Percentiles rank a stretch among this genome's conserved stretches.
Conservation (phyloP, 2,329 filamentous ascomycete species). For the Stagonosporopsis rhizophila region DNA sequence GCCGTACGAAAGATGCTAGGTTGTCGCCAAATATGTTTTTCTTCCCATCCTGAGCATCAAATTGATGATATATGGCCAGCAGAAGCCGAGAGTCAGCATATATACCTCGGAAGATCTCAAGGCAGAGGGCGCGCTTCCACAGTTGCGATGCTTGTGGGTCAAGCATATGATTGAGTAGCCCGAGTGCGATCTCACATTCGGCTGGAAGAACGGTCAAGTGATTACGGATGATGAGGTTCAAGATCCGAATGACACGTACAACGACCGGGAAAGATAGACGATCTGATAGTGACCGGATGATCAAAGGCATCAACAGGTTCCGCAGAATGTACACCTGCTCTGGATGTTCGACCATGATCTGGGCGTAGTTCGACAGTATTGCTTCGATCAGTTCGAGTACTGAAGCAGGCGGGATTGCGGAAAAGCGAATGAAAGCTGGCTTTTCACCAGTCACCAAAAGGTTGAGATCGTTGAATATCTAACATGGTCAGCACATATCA, state of each 20-base stretch:
- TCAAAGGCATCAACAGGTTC: constrained; percentile 79
- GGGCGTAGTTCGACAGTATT: constrained; percentile 83
- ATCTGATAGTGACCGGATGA: constrained; percentile 78
- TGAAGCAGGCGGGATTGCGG: constrained; percentile 79
- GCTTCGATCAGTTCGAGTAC: constrained; percentile 92
- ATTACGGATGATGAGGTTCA: constrained; percentile 80
- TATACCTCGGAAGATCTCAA: constrained; percentile 88
- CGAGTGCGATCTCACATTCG: constrained; percentile 84
- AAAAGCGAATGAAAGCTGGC: constrained; percentile 81
- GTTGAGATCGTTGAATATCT: constrained; percentile 90
- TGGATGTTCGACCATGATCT: constrained; percentile 76
- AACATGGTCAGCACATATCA: constrained; percentile 18
- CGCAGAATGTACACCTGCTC: constrained; percentile 84
- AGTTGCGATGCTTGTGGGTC: constrained; percentile 79
- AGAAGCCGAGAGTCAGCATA: constrained; percentile 82
- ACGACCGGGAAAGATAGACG: constrained; percentile 81
- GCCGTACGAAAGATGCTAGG: constrained; percentile 85
- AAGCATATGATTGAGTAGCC: constrained; percentile 81
- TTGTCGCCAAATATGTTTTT: constrained; percentile 82
- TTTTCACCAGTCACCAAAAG: constrained; percentile 84
- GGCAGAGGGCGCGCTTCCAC: constrained; percentile 89
- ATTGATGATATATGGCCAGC: constrained; percentile 79
- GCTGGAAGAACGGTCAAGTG: constrained; percentile 76
- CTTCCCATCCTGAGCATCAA: constrained; percentile 74
- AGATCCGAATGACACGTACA: constrained; percentile 80